Evolutionary conservation across 1,284 basidiomycete species (phyloP), one percentile per base, ranked within the genome.

Genomic region (Inonotus hispidus): DNA sequence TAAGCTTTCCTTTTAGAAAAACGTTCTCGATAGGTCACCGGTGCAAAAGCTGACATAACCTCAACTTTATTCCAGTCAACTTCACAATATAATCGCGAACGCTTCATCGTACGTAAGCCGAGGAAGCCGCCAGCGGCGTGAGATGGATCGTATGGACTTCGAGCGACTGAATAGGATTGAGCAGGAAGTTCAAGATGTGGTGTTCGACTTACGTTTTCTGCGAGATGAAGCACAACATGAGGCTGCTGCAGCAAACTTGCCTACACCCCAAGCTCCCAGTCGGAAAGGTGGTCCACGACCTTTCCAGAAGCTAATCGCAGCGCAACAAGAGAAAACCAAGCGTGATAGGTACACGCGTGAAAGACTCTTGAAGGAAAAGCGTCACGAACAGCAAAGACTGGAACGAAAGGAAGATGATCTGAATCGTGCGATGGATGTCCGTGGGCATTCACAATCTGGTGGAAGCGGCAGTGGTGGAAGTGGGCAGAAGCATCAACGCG

Each of bases 291-390:
- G 73, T 16, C 72, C 77, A n/a, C 81, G 85, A 1, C 89, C 90
- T 0, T 92, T 92, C 78, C 81, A 85, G 58, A 75, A 74, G 27
- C 74, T 87, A 2, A 78, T 91, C 21, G 64, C 77, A 2, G 68
- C 76, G 23, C 90, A 93, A 70, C 79, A 85, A 60, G 90, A 92
- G 69, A 93, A 92, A 76, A 84, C 82, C 72, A 84, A 87, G 56
- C 82, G 90, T 25, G 90, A 93, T 72, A 82, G 79, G 65, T 77
- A 80, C 64, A 69, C 88, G 58, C 84, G 86, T 29, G 79, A 84
- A 32, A 80, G 86, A 1, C 73, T 91, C 6, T 80, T 82, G 68
- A 86, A 84, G 69, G 90, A 91, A 73, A 89, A 88, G 69, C 76
- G 82, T 38, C 78, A 83, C 38, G 90, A 92, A 69, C 88, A 90